phyloP scores from a whole-genome alignment of 805 yeast species.

The Schizosaccharomyces japonicus region DNA sequence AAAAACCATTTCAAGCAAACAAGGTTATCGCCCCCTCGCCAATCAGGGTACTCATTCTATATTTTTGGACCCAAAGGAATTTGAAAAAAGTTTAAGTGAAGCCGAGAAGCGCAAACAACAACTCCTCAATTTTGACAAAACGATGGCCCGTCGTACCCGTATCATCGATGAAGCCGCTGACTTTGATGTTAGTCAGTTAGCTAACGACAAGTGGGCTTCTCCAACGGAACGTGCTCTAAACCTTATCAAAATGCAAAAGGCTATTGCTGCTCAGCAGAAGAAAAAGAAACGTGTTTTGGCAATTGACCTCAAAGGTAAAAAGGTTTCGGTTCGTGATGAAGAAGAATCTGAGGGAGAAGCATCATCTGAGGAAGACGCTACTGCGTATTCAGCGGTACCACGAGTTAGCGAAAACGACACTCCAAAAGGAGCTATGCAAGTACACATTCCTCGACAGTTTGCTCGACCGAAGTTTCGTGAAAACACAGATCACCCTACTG shows the following conservation, averaged over 20 bases:
- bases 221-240: constrained; percentile 72
- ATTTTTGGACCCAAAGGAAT: neutral
- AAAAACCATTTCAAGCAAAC: neutral
- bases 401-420: neutral
- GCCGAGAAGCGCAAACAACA: constrained; percentile 60
- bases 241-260: constrained; percentile 64
- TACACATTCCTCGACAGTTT: neutral
- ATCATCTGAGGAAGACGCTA: neutral
- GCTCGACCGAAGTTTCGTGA: neutral
- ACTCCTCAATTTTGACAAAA: constrained; percentile 55
- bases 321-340: neutral
- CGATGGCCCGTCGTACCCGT: constrained; percentile 71
- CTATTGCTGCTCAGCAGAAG: constrained; percentile 10
- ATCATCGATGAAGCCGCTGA: constrained; percentile 88
- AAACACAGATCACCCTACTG: neutral
- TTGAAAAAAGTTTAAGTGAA: constrained; percentile 33
- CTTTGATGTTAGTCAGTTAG: constrained; percentile 37
- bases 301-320: neutral
- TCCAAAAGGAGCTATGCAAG: neutral
- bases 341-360: neutral
- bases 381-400: too few species aligned
- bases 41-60: neutral
- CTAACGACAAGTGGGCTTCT: constrained; percentile 44
- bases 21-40: neutral
- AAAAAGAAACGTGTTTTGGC: neutral